Conservation (phyloP, 2,329 filamentous ascomycete species). For the Cercospora nicotianae region DNA sequence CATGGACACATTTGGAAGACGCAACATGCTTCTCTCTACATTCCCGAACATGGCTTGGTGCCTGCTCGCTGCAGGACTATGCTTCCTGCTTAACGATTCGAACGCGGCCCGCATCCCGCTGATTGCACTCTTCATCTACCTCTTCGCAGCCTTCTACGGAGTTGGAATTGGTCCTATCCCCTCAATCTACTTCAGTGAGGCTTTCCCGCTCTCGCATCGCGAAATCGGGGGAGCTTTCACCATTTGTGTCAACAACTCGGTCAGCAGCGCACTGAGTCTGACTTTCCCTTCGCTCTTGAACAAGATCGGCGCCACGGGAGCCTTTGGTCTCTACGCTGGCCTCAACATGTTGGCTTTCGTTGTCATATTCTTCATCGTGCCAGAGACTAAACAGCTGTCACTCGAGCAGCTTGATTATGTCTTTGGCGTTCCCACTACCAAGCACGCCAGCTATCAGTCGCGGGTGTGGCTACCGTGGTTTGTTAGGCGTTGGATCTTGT, state of each 20-base stretch:
- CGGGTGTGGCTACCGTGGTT: slow-evolving; percentile 15
- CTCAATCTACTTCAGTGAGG: slow-evolving; percentile 39
- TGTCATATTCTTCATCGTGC: slow-evolving; percentile 62
- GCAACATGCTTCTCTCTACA: slow-evolving; percentile 51
- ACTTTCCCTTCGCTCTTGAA: slow-evolving; percentile 51
- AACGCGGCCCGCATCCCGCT: slow-evolving; percentile 38
- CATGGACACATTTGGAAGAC: slow-evolving; percentile 54
- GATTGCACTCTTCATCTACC: slow-evolving; percentile 36
- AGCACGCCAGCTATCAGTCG: slow-evolving; percentile 16
- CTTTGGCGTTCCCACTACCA: slow-evolving; percentile 36
- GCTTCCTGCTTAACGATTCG: slow-evolving; percentile 51
- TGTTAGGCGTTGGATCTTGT: slow-evolving; percentile 13
- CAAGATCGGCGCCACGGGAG: slow-evolving; percentile 53
- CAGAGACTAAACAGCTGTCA: slow-evolving; percentile 48
- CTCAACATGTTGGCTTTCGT: slow-evolving; percentile 62
- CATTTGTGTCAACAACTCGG: slow-evolving; percentile 41
- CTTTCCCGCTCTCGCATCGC: slow-evolving; percentile 37
- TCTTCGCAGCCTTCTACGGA: slow-evolving; percentile 33
- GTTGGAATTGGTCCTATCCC: slow-evolving; percentile 36
- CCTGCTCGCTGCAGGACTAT: slow-evolving; percentile 51
- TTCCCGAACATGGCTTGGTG: slow-evolving; percentile 55
- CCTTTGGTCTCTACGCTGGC: slow-evolving; percentile 61
- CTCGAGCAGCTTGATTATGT: slow-evolving; percentile 51
- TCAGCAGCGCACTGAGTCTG: slow-evolving; percentile 53
- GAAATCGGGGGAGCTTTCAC: slow-evolving; percentile 36